A percentile compares a stretch with the other conserved stretches of the same genome.
Conservation (phyloP, 2,329 filamentous ascomycete genomes). For the Meredithiella fracta region DNA sequence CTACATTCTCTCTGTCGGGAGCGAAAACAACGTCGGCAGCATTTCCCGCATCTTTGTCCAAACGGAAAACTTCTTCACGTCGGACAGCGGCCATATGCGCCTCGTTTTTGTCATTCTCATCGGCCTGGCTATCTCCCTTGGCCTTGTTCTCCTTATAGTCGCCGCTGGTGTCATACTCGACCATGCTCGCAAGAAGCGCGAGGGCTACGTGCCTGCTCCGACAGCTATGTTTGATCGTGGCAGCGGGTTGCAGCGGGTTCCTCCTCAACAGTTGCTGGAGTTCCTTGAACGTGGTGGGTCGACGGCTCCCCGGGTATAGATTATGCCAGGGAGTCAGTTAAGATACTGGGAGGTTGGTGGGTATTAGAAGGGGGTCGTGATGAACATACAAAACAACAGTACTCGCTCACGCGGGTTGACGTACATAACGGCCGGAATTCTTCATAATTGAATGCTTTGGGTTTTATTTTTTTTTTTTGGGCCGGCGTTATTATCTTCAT, state of each 20-base stretch:
- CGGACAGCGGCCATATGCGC: conserved; percentile 41
- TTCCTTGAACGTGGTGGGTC: conserved; percentile 35
- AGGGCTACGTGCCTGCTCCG: conserved; percentile 66
- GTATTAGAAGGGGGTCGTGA: not conserved
- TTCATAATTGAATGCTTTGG: not conserved
- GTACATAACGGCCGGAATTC: conserved; percentile 1
- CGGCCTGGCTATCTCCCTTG: conserved; percentile 61
- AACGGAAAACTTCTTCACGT: conserved; percentile 57
- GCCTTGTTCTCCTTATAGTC: conserved; percentile 61
- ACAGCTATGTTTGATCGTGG: conserved; percentile 46
- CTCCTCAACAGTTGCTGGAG: conserved; percentile 43
- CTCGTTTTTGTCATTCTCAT: conserved; percentile 69
- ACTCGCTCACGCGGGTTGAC: not conserved
- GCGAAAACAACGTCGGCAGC: conserved; percentile 49
- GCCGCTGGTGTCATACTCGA: conserved; percentile 59
- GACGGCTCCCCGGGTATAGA: conserved; percentile 27
- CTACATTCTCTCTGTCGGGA: conserved; percentile 60
- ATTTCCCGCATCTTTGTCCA: conserved; percentile 73
- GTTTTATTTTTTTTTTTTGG: not conserved
- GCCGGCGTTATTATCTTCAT: conserved; percentile 5
- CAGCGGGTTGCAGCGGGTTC: conserved; percentile 41
- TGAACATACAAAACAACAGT: not conserved
- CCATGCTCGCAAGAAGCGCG: conserved; percentile 56
- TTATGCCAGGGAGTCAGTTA: not conserved
- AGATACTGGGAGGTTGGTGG: not conserved